Base-by-base conservation (phyloP, 768 basidiomycete genomes). In the Trametes coccinea region DNA sequence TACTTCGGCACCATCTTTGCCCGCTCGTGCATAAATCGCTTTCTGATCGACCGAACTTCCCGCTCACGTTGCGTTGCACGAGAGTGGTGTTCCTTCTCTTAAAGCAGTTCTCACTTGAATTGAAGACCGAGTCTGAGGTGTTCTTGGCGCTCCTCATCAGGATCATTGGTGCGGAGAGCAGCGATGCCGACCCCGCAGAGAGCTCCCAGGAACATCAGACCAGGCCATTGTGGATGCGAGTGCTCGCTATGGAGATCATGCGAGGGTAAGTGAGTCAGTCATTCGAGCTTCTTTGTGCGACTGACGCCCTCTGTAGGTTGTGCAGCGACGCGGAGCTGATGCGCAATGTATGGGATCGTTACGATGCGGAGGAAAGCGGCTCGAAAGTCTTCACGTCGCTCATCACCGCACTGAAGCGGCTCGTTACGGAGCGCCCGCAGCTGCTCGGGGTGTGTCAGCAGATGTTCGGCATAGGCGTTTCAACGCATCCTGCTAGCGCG, bases 31-130 rank as follows among this genome's bases (percentile, higher is more conserved):
- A 96, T 62, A 93, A 92, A 69, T 83, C 90, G 2, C 79, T 97
- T 13, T 92, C 92, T 0, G 91, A 95, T 44, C 79, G 87, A 34
- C 88, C 92, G 0, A 73, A 86, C 2, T 98, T 98, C 72, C 92
- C 95, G 0, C 80, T 95, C 53, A 91, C 90, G 0, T 82, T 99
- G 4, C 89, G 97, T 56, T 91, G 93, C 62, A 95, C 90, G 1
- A 90, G 96, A 2, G 93, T 98, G 31, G 89, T 98, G 40, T 98
- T 95, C 76, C 81, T 98, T 43, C 83, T 98, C 6, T 81, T 98
- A 58, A 95, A 96, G 66, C 92, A 95, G 53, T 98, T 97, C 74
- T 88, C 89, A 2, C 76, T 79, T 40, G 89, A 96, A 67, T 80
- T 99, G 48, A 79, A 81, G 56, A 88, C 87, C 0, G 94, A 98